Base-by-base conservation (phyloP, 768 basidiomycete species). In the Tricholoma furcatifolium region DNA sequence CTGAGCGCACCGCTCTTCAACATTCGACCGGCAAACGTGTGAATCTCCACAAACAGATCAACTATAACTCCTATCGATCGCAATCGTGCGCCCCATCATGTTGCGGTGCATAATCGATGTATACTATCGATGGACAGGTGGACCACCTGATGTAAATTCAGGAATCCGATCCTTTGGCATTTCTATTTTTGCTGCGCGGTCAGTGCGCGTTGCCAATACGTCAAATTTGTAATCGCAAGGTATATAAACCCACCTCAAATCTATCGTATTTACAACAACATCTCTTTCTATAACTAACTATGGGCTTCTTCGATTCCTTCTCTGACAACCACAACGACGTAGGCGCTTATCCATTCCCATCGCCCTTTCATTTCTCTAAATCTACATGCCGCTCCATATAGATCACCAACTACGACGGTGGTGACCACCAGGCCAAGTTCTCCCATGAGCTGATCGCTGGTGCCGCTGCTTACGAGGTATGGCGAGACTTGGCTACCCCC, bases 401-500 rank as follows among this genome's bases (percentile, higher is more conserved):
- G 82, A 76, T 78, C 42, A 32, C 50, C 15, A 76, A 75, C 27
- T 27, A 27, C 27, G 3, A 3, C 7, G 27, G 27, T 44, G 73
- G 74, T 12, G 75, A 74, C 9, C 85, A 86, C 72, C 69, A 84
- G 69, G 80, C 85, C 1, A 51, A 67, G 51, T 67, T 86, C 48
- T 79, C 83, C 8, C 87, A 89, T 65, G 82, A 89, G 68, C 64
- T 88, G 39, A 75, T 89, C 56, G 82, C 83, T 43, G 85, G 70
- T 38, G 87, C 87, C 41, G 86, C 85, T 6, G 67, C 83, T 24
- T 88, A 76, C 67, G 84, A 82, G 75, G 84, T 81, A 20, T 9
- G 46, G 51, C n/a, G 7, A 30, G 27, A 3, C 27, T 27, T 27
- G 27, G 27, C 27, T 8, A 9, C 10, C 15, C 21, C 15, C 30